These are phyloP conservation scores for Liriodendron chinense DNA, from an alignment of 164 flowering plant genomes.

Conservation along the genomic window DNA sequence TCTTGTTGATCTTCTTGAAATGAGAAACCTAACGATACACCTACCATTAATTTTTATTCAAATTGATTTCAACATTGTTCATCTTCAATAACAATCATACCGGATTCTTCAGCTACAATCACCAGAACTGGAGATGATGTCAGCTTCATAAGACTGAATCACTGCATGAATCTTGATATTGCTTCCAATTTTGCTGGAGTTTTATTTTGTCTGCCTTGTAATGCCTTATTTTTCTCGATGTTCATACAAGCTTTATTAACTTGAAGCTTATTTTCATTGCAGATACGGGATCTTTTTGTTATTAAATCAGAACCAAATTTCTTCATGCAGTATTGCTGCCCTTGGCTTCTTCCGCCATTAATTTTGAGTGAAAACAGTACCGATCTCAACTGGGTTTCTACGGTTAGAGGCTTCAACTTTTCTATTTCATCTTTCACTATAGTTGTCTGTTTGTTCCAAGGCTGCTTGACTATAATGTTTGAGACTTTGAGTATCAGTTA, in stretches of 20 bases:
- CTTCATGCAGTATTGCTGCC: constrained; percentile 81
- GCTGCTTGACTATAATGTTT: constrained; percentile 1
- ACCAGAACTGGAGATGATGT: too few species aligned
- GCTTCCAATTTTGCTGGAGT: too few species aligned
- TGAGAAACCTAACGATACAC: too few species aligned
- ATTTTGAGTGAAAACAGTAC: constrained; percentile 49
- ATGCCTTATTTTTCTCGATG: not conserved
- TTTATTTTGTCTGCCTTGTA: not conserved
- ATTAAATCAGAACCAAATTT: constrained; percentile 52
- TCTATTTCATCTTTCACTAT: not conserved
- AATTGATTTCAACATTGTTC: too few species aligned
- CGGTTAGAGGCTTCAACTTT: constrained; percentile 34
- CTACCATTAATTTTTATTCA: too few species aligned
- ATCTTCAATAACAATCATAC: too few species aligned
- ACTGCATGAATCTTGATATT: too few species aligned
- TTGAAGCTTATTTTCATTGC: constrained; percentile 17
- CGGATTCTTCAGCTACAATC: too few species aligned
- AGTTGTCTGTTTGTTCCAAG: not conserved
- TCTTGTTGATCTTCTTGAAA: too few species aligned
- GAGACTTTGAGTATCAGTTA: not conserved
- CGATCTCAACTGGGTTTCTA: constrained; percentile 62
- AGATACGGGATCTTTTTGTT: constrained; percentile 75
- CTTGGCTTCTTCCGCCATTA: constrained; percentile 93
- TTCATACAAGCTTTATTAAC: not conserved
- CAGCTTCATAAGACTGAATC: too few species aligned